A percentile compares a stretch with the other conserved stretches of the same genome.
Conservation (phyloP, 257 asterid species). For the Buddleja alternifolia region DNA sequence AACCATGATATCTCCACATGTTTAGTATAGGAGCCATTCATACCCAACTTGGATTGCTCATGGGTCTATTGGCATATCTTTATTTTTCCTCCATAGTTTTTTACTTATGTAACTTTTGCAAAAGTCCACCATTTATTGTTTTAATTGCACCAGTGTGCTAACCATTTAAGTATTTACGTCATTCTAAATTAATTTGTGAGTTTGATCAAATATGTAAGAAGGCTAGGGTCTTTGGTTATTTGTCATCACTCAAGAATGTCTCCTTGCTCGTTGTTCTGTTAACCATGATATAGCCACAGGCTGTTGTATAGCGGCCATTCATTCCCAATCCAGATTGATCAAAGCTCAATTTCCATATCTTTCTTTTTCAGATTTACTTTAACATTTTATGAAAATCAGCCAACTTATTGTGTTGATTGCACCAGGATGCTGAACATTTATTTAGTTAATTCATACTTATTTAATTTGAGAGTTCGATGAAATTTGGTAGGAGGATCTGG, state of each 20-base stretch:
- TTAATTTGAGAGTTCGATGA: constrained; percentile 17
- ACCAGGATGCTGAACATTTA: constrained; percentile 20
- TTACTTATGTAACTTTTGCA: not conserved
- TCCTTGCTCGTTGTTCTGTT: too few species aligned
- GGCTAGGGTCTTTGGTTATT: too few species aligned
- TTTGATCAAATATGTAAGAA: too few species aligned
- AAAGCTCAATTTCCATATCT: not conserved
- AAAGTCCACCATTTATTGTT: too few species aligned
- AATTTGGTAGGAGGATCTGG: constrained; percentile 18
- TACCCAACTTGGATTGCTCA: constrained; percentile 16
- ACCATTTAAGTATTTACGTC: too few species aligned
- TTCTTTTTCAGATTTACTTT: not conserved
- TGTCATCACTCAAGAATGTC: too few species aligned
- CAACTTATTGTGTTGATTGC: constrained; percentile 6
- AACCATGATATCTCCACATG: constrained; percentile 21
- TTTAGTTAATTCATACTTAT: constrained; percentile 17
- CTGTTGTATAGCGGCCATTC: too few species aligned
- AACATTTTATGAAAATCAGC: constrained; percentile 23
- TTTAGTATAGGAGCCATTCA: constrained; percentile 13
- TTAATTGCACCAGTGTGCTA: too few species aligned
- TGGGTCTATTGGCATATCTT: constrained; percentile 17
- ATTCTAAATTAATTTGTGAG: too few species aligned
- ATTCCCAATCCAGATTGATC: too few species aligned
- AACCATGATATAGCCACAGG: too few species aligned
- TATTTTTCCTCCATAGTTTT: not conserved